Evolutionary conservation across 768 basidiomycete genomes (phyloP), one percentile per base, ranked within the genome.

Genomic region (Agrocybe praecox): DNA sequence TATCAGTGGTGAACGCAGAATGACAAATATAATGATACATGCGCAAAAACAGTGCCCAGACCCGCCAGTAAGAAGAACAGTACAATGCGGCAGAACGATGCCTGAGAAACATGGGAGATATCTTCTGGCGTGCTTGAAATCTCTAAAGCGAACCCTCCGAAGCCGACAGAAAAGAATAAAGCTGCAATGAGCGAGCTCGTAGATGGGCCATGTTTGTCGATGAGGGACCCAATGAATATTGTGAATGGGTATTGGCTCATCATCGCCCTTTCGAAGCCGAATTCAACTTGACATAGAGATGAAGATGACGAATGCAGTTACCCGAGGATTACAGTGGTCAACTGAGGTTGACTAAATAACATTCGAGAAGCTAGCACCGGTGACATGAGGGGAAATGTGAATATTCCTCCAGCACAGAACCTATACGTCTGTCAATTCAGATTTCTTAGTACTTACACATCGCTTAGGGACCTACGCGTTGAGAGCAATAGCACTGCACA

Each of bases 211-310:
- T 84, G 79, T 36, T 64, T 64, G 70, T 94, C 92, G 42, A 90
- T 76, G 2, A 87, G 67, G 59, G 83, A 86, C 46, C 92, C 92
- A 42, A 87, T 84, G 1, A 90, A 15, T 1, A 85, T 84, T 18
- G 88, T 82, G 56, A 90, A 77, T 2, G 90, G 89, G 68, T 94
- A 93, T 73, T 93, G 90, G 5, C 89, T 88, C 59, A 86, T 81
- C 81, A 94, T 85, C 2, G 88, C 92, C n/a, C 92, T 93, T 50
- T 33, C 36, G 33, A 42, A 24, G 55, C 52, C 21, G 36, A 34
- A 12, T 23, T 15, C 6, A 6, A 8, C 10, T 32, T 22, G 21
- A 19, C 29, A 15, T 29, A 34, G n/a, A 22, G 14, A 26, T 48
- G n/a, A 54, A 47, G 33, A 17, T 52, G 23, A 50, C 34, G 26